These are phyloP conservation scores for Vitis rotundifolia DNA, from an alignment of 164 flowering plant genomes.

Conservation along the genomic window DNA sequence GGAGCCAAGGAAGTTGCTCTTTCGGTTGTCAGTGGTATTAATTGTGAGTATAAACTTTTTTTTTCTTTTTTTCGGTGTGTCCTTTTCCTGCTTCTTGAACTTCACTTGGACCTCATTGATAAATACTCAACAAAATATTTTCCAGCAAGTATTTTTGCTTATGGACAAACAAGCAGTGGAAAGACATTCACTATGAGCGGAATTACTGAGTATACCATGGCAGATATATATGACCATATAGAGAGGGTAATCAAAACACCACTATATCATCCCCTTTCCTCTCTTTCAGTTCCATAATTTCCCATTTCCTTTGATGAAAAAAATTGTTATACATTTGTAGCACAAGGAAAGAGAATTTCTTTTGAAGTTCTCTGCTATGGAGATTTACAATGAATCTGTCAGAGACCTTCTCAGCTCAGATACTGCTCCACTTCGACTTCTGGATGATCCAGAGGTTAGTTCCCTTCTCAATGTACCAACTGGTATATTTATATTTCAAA, in stretches of 20 bases:
- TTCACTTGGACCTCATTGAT: background rate
- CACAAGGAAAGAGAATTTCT: constrained; percentile 74
- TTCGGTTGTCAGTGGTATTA: constrained; percentile 87
- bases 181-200: constrained; percentile 95
- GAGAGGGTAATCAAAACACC: constrained; percentile 46
- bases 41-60: constrained; percentile 48
- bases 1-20: constrained; percentile 87
- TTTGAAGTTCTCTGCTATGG: constrained; percentile 90
- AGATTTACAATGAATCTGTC: constrained; percentile 92
- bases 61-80: background rate
- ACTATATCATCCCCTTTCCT: background rate
- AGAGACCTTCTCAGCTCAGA: constrained; percentile 80
- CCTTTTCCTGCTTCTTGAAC: background rate
- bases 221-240: constrained; percentile 76
- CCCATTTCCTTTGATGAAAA: background rate
- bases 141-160: constrained; percentile 91
- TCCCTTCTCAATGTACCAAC: constrained; percentile 8
- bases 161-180: constrained; percentile 99
- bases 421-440: constrained; percentile 72
- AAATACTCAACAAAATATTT: background rate
- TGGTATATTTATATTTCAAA: background rate
- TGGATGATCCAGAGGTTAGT: constrained; percentile 97
- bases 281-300: background rate
- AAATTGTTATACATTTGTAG: constrained; percentile 40
- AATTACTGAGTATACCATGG: constrained; percentile 67